These are phyloP conservation scores for Leucosporidium creatinivorum DNA, from an alignment of 768 basidiomycete species.

Conservation along the genomic window DNA sequence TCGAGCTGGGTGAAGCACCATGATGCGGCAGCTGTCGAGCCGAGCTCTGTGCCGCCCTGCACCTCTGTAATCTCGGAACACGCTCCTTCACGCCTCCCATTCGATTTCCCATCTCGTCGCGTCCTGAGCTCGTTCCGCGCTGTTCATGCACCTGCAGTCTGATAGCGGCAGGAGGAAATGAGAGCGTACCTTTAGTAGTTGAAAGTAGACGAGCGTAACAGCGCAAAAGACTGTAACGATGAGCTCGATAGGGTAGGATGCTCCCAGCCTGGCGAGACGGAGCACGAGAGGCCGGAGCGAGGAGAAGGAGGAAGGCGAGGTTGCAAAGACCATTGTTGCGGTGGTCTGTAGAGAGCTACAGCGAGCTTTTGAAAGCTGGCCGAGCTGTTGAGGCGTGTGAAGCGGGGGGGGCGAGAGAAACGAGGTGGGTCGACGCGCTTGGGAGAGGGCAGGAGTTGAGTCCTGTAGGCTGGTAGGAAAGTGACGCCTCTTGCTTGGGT, in stretches of 20 bases:
- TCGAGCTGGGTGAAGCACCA: too few relatives aligned
- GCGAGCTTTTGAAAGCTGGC: neutral
- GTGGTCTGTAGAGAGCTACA: neutral
- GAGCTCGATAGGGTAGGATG: conserved; percentile 34
- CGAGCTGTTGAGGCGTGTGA: neutral
- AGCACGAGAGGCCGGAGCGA: conserved; percentile 19
- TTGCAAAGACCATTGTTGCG: conserved; percentile 25
- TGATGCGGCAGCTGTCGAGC: too few relatives aligned
- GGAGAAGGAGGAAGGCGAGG: conserved; percentile 24
- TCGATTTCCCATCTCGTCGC: neutral
- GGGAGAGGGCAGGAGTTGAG: neutral
- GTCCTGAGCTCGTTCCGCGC: neutral
- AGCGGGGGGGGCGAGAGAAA: neutral
- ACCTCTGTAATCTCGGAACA: neutral
- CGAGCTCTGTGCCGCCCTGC: neutral
- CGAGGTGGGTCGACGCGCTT: neutral
- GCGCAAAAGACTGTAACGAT: conserved; percentile 73
- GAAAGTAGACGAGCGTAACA: conserved; percentile 90
- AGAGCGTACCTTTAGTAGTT: conserved; percentile 65
- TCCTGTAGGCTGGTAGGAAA: neutral
- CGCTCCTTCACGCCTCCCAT: neutral
- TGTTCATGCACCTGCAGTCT: neutral
- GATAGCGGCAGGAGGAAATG: neutral
- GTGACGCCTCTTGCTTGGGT: neutral
- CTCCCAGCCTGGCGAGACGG: conserved; percentile 26